These are phyloP conservation scores for Pseudevernia furfuracea DNA, from an alignment of 495 filamentous ascomycete genomes.

Conservation along the genomic window DNA sequence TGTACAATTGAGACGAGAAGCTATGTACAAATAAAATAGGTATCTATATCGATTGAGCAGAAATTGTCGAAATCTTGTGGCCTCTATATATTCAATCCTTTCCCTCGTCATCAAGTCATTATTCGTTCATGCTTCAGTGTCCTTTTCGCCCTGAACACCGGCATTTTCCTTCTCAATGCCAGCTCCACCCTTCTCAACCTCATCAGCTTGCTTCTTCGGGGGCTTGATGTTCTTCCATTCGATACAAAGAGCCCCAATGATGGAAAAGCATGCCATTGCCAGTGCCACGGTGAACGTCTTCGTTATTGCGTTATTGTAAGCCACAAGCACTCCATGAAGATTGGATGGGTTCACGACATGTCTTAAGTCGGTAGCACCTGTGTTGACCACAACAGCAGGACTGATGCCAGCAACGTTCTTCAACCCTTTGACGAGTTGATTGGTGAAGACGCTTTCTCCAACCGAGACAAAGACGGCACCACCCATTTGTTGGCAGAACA, in stretches of 20 bases:
- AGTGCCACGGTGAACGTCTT: slow-evolving; percentile 46
- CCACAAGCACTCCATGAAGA: slow-evolving; percentile 35
- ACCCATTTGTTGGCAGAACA: slow-evolving; percentile 60
- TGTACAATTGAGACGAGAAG: neutral
- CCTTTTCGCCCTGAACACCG: neutral
- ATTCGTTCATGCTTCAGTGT: neutral
- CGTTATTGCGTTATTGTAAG: slow-evolving; percentile 52
- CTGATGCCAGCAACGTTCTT: slow-evolving; percentile 39
- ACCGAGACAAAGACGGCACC: slow-evolving; percentile 59
- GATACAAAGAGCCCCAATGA: slow-evolving; percentile 47
- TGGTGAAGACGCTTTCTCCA: slow-evolving; percentile 56
- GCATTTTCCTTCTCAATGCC: neutral
- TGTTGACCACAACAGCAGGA: slow-evolving; percentile 41
- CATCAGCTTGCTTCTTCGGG: slow-evolving; percentile 24
- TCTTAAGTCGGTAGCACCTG: slow-evolving; percentile 51
- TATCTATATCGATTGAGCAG: neutral
- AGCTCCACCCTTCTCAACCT: neutral
- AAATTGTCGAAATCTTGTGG: neutral
- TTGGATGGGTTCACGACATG: slow-evolving; percentile 38
- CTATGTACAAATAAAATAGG: neutral
- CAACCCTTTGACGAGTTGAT: slow-evolving; percentile 46
- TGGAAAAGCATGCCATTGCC: slow-evolving; percentile 45
- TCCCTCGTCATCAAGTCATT: neutral
- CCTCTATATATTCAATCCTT: neutral
- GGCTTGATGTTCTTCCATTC: slow-evolving; percentile 58